Evolutionary conservation across 2,329 filamentous ascomycete species (phyloP), one percentile per base, ranked within the genome.

Genomic region (Aureobasidium melanogenum): DNA sequence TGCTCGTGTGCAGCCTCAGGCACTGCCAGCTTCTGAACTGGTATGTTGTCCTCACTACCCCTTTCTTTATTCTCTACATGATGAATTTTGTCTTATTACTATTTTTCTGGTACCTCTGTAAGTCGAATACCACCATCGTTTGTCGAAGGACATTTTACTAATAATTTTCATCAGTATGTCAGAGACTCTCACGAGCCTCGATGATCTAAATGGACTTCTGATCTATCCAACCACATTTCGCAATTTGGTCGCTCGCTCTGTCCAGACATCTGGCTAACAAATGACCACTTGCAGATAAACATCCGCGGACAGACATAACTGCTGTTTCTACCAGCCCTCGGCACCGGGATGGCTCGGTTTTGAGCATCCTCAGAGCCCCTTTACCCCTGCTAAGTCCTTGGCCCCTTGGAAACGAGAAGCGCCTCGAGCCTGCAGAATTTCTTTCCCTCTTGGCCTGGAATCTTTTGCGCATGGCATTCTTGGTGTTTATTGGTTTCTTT

Each of bases 31-130:
- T 1, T 30, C 22, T 8, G 7, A 47, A 30, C 19, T 59, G 59
- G 59, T 61, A 56, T 17, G 59, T 32, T 57, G 61, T 44, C 54
- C 59, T 52, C 63, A 67, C 62, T 61, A 65, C 63, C 62, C 66
- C 51, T 61, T 50, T 63, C 67, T 62, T 62, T 65, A 63, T 63
- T 66, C 24, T 68, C 73, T 19, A 69, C 68, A 83, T 91, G 89
- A 93, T 92, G 89, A 93, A 85, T 66, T 64, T 71, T 75, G 74
- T 80, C 77, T 79, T 80, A 78, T 44, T 59, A 62, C 41, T 74
- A 76, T 73, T 79, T 70, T 92, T 95, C 89, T 96, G 91, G 91
- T 91, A 96, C 91, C 91, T 96, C 91, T 96, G n/a, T n/a, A n/a
- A n/a, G n/a, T n/a, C n/a, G n/a, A n/a, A n/a, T n/a, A n/a, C n/a